These are phyloP conservation scores for Yamadazyma blattariae DNA, from an alignment of 1,139 yeast species.

Conservation along the genomic window DNA sequence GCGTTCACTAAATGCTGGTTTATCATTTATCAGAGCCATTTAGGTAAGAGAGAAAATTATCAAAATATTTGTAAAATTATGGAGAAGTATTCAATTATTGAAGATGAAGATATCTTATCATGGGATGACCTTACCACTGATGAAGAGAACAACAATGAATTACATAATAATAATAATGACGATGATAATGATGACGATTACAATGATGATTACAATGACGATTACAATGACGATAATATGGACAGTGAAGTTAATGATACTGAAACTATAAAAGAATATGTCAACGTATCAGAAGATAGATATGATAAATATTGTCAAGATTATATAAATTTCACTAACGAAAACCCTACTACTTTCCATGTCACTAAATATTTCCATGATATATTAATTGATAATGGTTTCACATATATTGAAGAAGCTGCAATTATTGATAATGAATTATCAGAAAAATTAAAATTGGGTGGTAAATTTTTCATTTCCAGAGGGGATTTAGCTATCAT, in stretches of 20 bases:
- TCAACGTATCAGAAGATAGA: slow-evolving; percentile 11
- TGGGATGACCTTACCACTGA: slow-evolving; percentile 14
- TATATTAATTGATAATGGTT: slow-evolving; percentile 48
- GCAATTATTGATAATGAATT: slow-evolving; percentile 28
- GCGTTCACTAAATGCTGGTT: slow-evolving; percentile 1
- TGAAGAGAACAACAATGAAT: slow-evolving; percentile 2
- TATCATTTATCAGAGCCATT: not conserved
- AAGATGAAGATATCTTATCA: slow-evolving; percentile 13
- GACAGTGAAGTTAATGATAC: not conserved
- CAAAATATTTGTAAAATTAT: not conserved
- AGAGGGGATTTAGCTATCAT: slow-evolving; percentile 55
- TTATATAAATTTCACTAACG: slow-evolving; percentile 57
- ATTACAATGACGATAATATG: not conserved
- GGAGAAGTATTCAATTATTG: slow-evolving; percentile 6
- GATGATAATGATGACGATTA: not conserved
- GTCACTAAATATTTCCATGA: slow-evolving; percentile 46
- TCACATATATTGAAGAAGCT: slow-evolving; percentile 51
- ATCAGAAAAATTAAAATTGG: slow-evolving; percentile 27
- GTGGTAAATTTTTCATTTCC: slow-evolving; percentile 46
- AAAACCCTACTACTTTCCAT: slow-evolving; percentile 63
- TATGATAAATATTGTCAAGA: slow-evolving; percentile 41
- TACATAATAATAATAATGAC: not conserved
- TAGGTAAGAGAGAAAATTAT: not conserved
- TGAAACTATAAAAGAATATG: not conserved
- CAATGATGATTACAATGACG: not conserved